Evolutionary conservation across 129 eudicot species (phyloP).

Genomic region (Glebionis coronaria): DNA sequence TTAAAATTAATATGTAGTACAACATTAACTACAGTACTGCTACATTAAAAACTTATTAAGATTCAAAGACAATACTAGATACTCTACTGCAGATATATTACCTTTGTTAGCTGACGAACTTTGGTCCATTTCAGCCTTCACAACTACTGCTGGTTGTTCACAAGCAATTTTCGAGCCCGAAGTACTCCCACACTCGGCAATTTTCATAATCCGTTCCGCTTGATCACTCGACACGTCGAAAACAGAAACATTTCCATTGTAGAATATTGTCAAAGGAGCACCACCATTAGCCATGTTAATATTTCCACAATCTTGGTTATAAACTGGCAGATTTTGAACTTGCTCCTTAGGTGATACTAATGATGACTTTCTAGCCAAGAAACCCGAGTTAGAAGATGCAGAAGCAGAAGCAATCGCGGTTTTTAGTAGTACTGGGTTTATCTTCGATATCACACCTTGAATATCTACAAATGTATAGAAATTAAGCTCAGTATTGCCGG

Average conservation of each 20-base stretch:
- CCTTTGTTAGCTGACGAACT: too few species aligned
- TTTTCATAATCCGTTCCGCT: slow-evolving; percentile 47
- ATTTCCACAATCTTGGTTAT: slow-evolving; percentile 19
- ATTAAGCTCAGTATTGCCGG: background rate
- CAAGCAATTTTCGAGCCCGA: slow-evolving; percentile 21
- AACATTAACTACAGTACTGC: too few species aligned
- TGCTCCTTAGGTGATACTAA: slow-evolving; percentile 13
- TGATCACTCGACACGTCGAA: slow-evolving; percentile 42
- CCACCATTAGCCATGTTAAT: slow-evolving; percentile 8
- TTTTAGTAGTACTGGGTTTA: slow-evolving; percentile 59
- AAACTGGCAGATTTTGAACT: slow-evolving; percentile 35
- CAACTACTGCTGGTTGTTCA: background rate
- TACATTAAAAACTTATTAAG: too few species aligned
- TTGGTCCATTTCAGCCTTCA: background rate
- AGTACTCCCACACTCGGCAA: slow-evolving; percentile 33
- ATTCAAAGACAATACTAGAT: background rate
- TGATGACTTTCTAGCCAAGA: slow-evolving; percentile 12
- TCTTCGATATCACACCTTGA: slow-evolving; percentile 57
- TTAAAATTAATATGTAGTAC: too few species aligned
- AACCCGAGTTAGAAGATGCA: background rate
- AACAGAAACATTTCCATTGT: slow-evolving; percentile 57
- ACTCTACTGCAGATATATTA: too few species aligned
- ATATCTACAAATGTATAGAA: slow-evolving; percentile 33
- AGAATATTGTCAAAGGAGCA: slow-evolving; percentile 62
- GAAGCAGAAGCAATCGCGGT: slow-evolving; percentile 49